Conservation (phyloP, 441 rosid species). For the Pelargonium fulgidum region DNA sequence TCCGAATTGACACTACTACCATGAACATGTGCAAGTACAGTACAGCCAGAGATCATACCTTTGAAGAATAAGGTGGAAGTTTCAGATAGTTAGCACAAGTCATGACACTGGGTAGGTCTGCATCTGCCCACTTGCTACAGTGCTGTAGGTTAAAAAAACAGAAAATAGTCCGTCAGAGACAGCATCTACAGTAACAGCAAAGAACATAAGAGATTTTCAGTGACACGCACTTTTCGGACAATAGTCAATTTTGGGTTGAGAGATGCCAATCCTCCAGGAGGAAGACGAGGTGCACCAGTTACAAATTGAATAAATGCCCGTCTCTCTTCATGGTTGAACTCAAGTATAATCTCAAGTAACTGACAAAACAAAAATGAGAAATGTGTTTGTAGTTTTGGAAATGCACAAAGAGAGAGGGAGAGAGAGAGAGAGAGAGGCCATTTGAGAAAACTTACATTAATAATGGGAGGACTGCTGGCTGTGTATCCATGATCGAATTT, state of each 20-base stretch:
- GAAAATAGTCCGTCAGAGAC: background rate
- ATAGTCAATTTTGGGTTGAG: slow-evolving; percentile 88
- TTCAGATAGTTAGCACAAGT: slow-evolving; percentile 96
- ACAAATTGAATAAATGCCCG: slow-evolving; percentile 90
- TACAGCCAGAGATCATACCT: slow-evolving; percentile 30
- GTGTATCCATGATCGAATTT: slow-evolving; percentile 99
- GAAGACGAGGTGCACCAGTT: slow-evolving; percentile 94
- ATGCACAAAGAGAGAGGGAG: background rate
- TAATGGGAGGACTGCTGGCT: slow-evolving; percentile 80
- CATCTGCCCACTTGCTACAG: slow-evolving; percentile 57
- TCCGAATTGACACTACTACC: no score
- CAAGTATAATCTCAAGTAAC: slow-evolving; percentile 75
- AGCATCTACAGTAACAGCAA: background rate
- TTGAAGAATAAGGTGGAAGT: slow-evolving; percentile 88
- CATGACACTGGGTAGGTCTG: slow-evolving; percentile 94
- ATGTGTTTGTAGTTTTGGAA: background rate
- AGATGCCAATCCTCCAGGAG: slow-evolving; percentile 91
- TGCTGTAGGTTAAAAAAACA: slow-evolving; percentile 43
- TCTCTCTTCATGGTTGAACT: slow-evolving; percentile 51
- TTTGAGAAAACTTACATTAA: slow-evolving; percentile 40
- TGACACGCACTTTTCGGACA: slow-evolving; percentile 66
- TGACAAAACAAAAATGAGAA: slow-evolving; percentile 28
- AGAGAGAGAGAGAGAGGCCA: slow-evolving; percentile 7
- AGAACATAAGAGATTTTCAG: background rate
- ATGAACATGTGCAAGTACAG: no score